A percentile compares a stretch with the other conserved stretches of the same genome.
phyloP scores from a whole-genome alignment of 306 rosid species.

The Quercus aquifolioides region DNA sequence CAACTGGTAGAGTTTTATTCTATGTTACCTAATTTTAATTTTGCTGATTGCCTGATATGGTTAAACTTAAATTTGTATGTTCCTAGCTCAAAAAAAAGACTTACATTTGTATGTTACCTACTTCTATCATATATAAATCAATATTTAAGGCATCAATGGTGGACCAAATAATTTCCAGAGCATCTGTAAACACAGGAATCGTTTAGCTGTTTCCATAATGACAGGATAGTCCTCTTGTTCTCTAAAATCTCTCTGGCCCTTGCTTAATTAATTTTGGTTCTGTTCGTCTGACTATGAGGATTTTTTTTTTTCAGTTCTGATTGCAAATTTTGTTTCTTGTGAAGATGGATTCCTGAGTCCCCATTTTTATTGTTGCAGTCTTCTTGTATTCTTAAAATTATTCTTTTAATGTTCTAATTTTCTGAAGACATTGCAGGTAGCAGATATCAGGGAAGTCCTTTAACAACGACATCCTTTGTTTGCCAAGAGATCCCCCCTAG shows the following conservation, averaged over 20 bases:
- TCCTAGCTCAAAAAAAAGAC: no score
- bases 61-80: no score
- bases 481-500: slow-evolving; percentile 63
- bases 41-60: no score
- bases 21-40: neutral
- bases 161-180: neutral
- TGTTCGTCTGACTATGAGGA: neutral
- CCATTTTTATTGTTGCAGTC: slow-evolving; percentile 5
- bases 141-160: neutral
- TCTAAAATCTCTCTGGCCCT: neutral
- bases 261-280: neutral
- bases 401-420: slow-evolving; percentile 5
- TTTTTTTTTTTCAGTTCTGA: neutral
- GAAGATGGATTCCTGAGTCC: slow-evolving; percentile 1
- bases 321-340: neutral
- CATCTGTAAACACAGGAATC: neutral
- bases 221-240: neutral
- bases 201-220: neutral
- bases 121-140: neutral
- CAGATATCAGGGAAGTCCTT: slow-evolving; percentile 48
- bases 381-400: slow-evolving; percentile 11
- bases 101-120: no score
- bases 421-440: slow-evolving; percentile 41
- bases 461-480: slow-evolving; percentile 51
- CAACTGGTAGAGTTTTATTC: neutral